Evolutionary conservation across 1,284 basidiomycete genomes (phyloP), one percentile per base, ranked within the genome.

Genomic region (Neolentinus lepideus): DNA sequence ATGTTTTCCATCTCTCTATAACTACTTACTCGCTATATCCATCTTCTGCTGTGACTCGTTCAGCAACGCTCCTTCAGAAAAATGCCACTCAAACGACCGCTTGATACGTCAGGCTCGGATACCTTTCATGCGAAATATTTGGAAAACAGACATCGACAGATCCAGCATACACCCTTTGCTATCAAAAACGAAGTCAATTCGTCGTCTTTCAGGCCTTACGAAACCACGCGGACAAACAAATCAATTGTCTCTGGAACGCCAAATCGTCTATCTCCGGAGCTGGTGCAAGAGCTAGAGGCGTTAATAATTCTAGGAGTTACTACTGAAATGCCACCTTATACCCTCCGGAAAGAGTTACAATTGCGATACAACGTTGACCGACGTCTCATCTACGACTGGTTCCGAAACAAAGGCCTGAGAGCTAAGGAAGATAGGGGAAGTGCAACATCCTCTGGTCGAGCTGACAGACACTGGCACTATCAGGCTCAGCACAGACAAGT

Each of bases 371-470:
- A 73, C 57, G 81, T 86, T 55, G 85, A 88, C 64, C 74, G 86
- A 59, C 72, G 86, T 60, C 85, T 87, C 60, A 81, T 88, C 60
- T 88, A 88, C 63, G 86, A 88, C 65, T 88, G 87, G 66, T 88
- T 86, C 67, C 86, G 88, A 65, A 68, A 66, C 61, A 66, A 68
- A 76, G 85, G 85, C 35, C 67, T 88, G 52, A 78, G 85, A 29
- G 84, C 85, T 33, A 79, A 83, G 14, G 84, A 84, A 60, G 83
- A 86, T 63, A 50, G 27, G 84, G 84, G 61, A 82, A 78, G 58
- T 77, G 38, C 19, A 6, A n/a, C 38, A 3, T 43, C 12, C 19
- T 43, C 38, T n/a, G n/a, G 38, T 21, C 6, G 8, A 16, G 19
- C 38, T 12, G 12, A 12, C 29, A 31, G 12, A 6, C 6, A 31